Evolutionary conservation across 2,329 filamentous ascomycete genomes (phyloP).

Genomic region (Beauveria sp.): DNA sequence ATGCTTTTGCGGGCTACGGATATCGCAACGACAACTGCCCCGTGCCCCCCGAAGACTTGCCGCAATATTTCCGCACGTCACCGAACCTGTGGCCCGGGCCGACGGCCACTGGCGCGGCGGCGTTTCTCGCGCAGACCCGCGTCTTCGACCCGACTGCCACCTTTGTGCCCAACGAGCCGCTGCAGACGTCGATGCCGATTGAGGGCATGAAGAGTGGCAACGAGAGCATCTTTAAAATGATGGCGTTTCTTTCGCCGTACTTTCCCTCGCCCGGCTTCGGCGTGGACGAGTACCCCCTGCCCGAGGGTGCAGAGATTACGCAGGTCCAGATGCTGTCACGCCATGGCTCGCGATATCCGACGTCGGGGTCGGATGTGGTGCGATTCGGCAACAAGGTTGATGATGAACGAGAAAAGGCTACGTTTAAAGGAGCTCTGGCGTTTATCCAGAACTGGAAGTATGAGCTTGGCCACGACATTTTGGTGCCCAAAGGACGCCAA

Average conservation of each 20-base stretch:
- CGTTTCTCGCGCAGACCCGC: slow-evolving; percentile 66
- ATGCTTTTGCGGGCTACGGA: slow-evolving; percentile 18
- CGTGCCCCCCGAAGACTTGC: slow-evolving; percentile 35
- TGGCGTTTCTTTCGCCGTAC: slow-evolving; percentile 62
- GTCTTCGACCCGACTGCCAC: slow-evolving; percentile 56
- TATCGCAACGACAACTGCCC: slow-evolving; percentile 17
- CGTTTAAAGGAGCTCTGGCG: slow-evolving; percentile 49
- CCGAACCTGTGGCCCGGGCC: slow-evolving; percentile 56
- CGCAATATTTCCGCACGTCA: slow-evolving; percentile 56
- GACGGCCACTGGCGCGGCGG: slow-evolving; percentile 60
- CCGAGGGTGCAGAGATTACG: slow-evolving; percentile 57
- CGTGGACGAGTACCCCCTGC: slow-evolving; percentile 62
- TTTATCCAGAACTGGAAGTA: slow-evolving; percentile 67
- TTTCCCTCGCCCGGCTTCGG: slow-evolving; percentile 66
- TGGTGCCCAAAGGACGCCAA: slow-evolving; percentile 65
- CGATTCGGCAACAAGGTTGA: slow-evolving; percentile 50
- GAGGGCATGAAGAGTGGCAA: slow-evolving; percentile 47
- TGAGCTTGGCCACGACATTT: slow-evolving; percentile 60
- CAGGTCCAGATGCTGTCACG: slow-evolving; percentile 67
- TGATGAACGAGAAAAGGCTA: slow-evolving; percentile 44
- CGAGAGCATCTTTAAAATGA: slow-evolving; percentile 61
- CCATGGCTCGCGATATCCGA: slow-evolving; percentile 68
- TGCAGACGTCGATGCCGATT: slow-evolving; percentile 65
- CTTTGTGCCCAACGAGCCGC: slow-evolving; percentile 60
- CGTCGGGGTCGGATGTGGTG: slow-evolving; percentile 47